Base-by-base conservation (phyloP, 495 filamentous ascomycete species). In the Aspergillus sclerotiicarbonarius region DNA sequence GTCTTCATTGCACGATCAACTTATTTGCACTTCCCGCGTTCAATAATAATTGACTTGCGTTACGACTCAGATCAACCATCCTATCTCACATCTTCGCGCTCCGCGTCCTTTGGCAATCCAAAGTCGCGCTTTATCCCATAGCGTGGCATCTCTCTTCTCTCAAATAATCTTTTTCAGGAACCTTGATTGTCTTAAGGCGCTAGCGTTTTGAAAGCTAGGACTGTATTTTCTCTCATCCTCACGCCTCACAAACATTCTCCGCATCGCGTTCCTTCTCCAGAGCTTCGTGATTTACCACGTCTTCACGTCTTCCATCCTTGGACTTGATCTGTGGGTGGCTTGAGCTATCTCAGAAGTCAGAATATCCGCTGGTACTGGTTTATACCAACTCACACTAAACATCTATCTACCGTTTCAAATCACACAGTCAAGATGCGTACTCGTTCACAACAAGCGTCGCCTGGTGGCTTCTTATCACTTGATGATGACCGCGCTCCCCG, bases 381-480 rank as follows among this genome's bases (percentile, higher is more conserved):
- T 16, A 25, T 18, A 16, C 8, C 47, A 46, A 12, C 35, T 21
- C 37, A 43, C 51, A 29, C 43, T 29, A 15, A 30, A 29, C 41
- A 20, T 44, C 18, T 25, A 8, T 41, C 16, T 19, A 39, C 31
- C 21, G 8, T 16, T 29, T 31, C 35, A 55, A 44, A 31, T 31
- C 29, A 54, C 21, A 45, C 21, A 56, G 31, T 58, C 54, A 65
- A 60, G 35, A 67, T 67, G 65, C 65, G 62, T 30, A 67, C 65
- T 45, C 65, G 65, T 51, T 67, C 65, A 15, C 65, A 67, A 50
- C 60, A 60, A 45, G 35, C 37, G 15, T 67, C 65, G 43, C 65
- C 65, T 61, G 62, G 65, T 45, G 58, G 60, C 60, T 57, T 64
- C 21, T 12, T 65, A 1, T 62, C 65, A 20, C 65, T 67, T 32